Evolutionary conservation across 257 asterid species (phyloP).

Genomic region (Ophiorrhiza pumila): DNA sequence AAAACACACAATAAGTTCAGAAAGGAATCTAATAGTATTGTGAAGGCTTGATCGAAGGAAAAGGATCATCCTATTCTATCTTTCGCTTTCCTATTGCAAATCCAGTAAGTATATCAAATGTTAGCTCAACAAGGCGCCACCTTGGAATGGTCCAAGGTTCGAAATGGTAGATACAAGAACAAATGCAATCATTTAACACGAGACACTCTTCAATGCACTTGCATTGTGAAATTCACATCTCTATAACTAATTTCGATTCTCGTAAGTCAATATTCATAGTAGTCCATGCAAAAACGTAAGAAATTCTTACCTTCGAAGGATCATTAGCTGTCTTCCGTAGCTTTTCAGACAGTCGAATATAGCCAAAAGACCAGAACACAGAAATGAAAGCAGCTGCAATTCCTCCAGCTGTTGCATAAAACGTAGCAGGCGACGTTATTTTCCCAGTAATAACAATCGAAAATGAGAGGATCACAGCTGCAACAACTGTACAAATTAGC

Average conservation of each 20-base stretch:
- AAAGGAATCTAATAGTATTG: background rate
- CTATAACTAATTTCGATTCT: background rate
- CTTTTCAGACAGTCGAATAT: slow-evolving; percentile 75
- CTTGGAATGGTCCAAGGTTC: background rate
- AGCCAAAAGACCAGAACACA: slow-evolving; percentile 96
- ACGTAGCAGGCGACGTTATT: slow-evolving; percentile 80
- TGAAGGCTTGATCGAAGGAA: background rate
- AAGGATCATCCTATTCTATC: background rate
- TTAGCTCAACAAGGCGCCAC: slow-evolving; percentile 1
- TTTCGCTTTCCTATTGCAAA: background rate
- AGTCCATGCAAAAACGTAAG: background rate
- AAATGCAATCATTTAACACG: background rate
- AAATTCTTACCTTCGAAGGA: slow-evolving; percentile 76
- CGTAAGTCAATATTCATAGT: background rate
- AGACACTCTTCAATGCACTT: background rate
- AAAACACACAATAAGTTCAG: background rate
- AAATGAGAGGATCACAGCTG: slow-evolving; percentile 90
- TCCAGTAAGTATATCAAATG: background rate
- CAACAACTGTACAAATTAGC: slow-evolving; percentile 72
- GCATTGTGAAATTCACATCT: background rate
- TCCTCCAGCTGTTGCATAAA: slow-evolving; percentile 87
- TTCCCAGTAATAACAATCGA: slow-evolving; percentile 71
- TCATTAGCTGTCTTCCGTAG: slow-evolving; percentile 75
- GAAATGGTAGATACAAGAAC: background rate
- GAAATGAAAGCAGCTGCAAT: slow-evolving; percentile 92